Base-by-base conservation (phyloP, 805 yeast genomes). In the Starmerella stigmatis region DNA sequence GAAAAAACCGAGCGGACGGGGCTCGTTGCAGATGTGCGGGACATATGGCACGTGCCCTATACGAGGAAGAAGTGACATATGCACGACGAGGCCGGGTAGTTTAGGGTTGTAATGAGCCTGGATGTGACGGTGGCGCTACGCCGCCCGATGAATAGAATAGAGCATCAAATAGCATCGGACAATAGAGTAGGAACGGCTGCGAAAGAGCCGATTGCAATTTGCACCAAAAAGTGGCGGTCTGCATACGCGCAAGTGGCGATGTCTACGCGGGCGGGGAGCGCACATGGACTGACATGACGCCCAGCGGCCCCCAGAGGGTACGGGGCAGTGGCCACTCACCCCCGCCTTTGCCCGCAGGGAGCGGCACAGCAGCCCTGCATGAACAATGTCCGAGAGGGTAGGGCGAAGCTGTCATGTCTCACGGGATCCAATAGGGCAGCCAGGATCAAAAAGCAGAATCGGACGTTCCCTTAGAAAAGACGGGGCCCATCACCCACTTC, bases 371-470 rank as follows among this genome's bases (percentile, higher is more conserved):
- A 13, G 20, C 26, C 38, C 12, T 34, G 38, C 38, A 22, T 34
- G 21, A 21, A 11, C 27, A 23, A 22, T 27, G n/a, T 12, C 38
- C 13, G 38, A 26, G 17, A 34, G 38, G 38, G 38, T 34, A 34
- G 29, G n/a, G 21, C 16, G 23, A 11, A 36, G 29, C 40, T 36
- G 40, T 36, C 40, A 36, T 36, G 30, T 36, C 15, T 36, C 40
- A 23, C 29, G 40, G 40, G 40, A 23, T 36, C 30, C 15, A 25
- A 23, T 36, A 36, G 40, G 40, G 40, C 25, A 16, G n/a, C 23
- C 21, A 30, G 29, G 40, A 36, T 34, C 38, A 34, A 34, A 34
- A 22, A 34, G 27, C 38, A 34, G 38, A 34, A 34, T 19, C 15
- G 40, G 8, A 29, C 16, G 35, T 11, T 32, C 25, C 40, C 40